Conservation (phyloP, 75 land plant genomes). For the Pseudotsuga menziesii region DNA sequence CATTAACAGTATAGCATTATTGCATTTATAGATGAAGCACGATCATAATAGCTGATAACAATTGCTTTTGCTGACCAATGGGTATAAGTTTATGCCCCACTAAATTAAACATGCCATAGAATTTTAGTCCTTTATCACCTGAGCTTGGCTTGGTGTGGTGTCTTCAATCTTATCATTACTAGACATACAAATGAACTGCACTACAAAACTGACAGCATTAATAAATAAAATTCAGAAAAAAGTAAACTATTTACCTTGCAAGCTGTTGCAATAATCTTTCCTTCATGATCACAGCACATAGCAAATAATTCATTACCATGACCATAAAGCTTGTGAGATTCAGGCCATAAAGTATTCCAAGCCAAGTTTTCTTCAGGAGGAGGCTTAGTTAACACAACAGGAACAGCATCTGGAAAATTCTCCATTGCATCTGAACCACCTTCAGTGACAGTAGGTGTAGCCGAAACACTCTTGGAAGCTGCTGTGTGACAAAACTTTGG, state of each 20-base stretch:
- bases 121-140: neutral
- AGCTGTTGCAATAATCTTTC: slow-evolving; percentile 88
- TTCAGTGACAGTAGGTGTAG: slow-evolving; percentile 11
- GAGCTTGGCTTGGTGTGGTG: neutral
- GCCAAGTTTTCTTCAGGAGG: slow-evolving; percentile 93
- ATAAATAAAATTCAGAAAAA: neutral
- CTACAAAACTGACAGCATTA: neutral
- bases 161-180: neutral
- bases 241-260: slow-evolving; percentile 69
- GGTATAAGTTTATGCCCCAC: neutral
- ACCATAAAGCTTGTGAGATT: slow-evolving; percentile 96
- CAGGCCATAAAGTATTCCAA: slow-evolving; percentile 98
- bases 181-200: neutral
- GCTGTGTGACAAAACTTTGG: slow-evolving; percentile 12
- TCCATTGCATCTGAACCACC: slow-evolving; percentile 60
- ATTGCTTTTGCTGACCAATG: neutral
- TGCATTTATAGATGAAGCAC: neutral
- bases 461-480: slow-evolving; percentile 23
- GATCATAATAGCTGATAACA: neutral
- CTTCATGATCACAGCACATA: slow-evolving; percentile 73
- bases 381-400: slow-evolving; percentile 66
- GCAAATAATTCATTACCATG: slow-evolving; percentile 98
- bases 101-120: neutral
- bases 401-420: slow-evolving; percentile 87
- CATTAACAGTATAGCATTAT: neutral